Conservation (phyloP, 139 green algal genomes). For the Chlamydomonas incerta region DNA sequence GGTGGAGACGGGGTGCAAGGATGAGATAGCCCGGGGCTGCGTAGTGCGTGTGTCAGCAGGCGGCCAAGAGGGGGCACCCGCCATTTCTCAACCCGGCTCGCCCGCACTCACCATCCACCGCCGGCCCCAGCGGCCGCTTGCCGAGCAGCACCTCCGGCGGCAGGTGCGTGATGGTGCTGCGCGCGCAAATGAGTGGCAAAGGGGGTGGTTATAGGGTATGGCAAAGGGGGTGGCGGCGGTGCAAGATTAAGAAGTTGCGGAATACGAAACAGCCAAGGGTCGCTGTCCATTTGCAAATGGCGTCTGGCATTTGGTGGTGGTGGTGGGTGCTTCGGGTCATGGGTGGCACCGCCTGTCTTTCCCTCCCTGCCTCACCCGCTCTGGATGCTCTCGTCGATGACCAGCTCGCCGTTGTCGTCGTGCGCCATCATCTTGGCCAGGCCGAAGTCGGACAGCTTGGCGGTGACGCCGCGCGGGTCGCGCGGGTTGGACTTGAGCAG, state of each 20-base stretch:
- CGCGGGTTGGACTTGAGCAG: constrained; percentile 57
- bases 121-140: too few relatives aligned
- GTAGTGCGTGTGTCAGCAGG: too few relatives aligned
- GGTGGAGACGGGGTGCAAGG: too few relatives aligned
- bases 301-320: too few relatives aligned
- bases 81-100: too few relatives aligned
- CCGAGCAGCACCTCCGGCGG: constrained; percentile 23
- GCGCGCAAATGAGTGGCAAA: neutral
- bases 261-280: neutral
- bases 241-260: too few relatives aligned
- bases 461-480: constrained; percentile 64
- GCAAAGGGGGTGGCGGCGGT: neutral
- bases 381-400: neutral
- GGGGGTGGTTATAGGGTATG: neutral
- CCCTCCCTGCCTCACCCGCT: neutral
- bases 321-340: neutral
- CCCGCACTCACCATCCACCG: neutral
- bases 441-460: constrained; percentile 80
- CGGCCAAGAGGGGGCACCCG: too few relatives aligned
- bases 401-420: constrained; percentile 32
- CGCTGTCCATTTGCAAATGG: too few relatives aligned
- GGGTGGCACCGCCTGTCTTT: too few relatives aligned
- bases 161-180: constrained; percentile 34
- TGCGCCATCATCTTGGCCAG: constrained; percentile 56
- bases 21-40: too few relatives aligned